Conservation (phyloP, 73 alveolate genomes). For the Stentor coeruleus region DNA sequence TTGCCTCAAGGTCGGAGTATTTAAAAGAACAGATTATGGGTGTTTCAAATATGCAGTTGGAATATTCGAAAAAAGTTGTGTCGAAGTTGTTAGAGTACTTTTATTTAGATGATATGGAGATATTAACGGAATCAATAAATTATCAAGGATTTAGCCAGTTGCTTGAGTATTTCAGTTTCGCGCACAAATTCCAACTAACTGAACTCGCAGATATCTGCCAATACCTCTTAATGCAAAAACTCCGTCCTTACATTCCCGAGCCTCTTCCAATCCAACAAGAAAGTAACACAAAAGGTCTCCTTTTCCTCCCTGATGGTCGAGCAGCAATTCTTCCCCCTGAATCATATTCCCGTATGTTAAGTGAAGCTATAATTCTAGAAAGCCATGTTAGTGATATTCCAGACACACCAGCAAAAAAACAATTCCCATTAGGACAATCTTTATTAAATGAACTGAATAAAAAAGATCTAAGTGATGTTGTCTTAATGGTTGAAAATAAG, state of each 20-base stretch:
- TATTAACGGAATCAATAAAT: constrained; percentile 33
- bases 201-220: not conserved
- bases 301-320: constrained; percentile 73
- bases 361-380: constrained; percentile 46
- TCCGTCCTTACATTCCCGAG: not conserved
- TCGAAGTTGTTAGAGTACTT: constrained; percentile 52
- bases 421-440: constrained; percentile 15
- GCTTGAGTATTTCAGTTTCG: not conserved
- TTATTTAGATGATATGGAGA: constrained; percentile 52
- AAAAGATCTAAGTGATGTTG: constrained; percentile 49
- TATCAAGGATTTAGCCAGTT: constrained; percentile 26
- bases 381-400: constrained; percentile 17
- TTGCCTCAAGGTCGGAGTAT: constrained; percentile 30
- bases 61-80: constrained; percentile 37
- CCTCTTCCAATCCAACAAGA: constrained; percentile 13
- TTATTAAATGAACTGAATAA: constrained; percentile 39
- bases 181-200: not conserved
- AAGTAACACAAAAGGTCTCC: constrained; percentile 39
- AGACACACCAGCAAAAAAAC: not conserved
- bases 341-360: constrained; percentile 36
- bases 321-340: constrained; percentile 46
- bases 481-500: constrained; percentile 49
- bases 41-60: not conserved
- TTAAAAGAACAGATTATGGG: not conserved
- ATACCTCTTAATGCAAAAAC: not conserved